Base-by-base conservation (phyloP, 1,284 basidiomycete species). In the Heliocybe sulcata region DNA sequence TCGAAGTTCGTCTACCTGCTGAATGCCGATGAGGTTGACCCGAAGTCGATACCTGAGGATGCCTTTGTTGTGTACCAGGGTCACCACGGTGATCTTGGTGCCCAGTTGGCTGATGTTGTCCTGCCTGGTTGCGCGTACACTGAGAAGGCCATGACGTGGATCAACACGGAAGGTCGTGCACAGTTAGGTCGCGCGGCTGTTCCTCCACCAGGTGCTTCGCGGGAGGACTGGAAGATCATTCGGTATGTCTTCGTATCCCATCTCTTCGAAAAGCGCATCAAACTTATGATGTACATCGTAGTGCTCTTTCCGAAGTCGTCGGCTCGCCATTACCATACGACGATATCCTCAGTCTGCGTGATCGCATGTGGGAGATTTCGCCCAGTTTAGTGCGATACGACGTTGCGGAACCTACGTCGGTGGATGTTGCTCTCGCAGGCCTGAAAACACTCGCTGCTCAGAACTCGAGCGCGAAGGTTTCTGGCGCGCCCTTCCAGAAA, bases 11-110 rank as follows among this genome's bases (percentile, higher is more conserved):
- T 99, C 65, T 98, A 98, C 76, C 85, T 99, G 54, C 84, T 99
- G 60, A 96, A 96, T 69, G 94, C 96, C 3, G 97, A 99, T 66
- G 95, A 98, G 68, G 75, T 99, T 56, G 83, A 94, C 65, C 90
- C 94, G 47, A 82, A 87, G 57, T 83, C 86, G n/a, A 97, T 99
- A 60, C 95, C 97, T 29, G 77, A 85, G 59, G 85, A 95, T 65
- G 94, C 96, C 1, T 99, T 99, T 66, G 96, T 99, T 48, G 96
- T 99, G 14, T 99, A 99, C 75, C 97, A 99, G 71, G 97, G 97
- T 48, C 96, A 98, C 72, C 96, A 99, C 68, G 97, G 97, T 69
- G 97, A 99, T 69, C 79, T 94, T 45, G 96, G 97, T 52, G 97
- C 97, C 2, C 92, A 95, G 66, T 87, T 95, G 53, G 97, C 97